Base-by-base conservation (phyloP, 2,329 filamentous ascomycete species). In the Tolypocladium ovalisporum region DNA sequence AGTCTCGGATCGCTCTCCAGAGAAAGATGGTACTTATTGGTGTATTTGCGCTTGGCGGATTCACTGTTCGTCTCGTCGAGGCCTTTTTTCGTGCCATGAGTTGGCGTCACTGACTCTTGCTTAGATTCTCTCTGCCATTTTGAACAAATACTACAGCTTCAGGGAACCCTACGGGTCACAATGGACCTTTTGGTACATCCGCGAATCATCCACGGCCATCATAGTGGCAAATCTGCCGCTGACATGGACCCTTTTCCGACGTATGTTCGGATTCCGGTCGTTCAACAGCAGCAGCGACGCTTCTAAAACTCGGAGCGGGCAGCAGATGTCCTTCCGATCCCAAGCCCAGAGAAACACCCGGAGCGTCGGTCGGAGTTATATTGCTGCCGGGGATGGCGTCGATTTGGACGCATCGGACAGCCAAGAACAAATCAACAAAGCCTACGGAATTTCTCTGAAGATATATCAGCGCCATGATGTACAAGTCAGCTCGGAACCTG, bases 1-100 rank as follows among this genome's bases (percentile, higher is more conserved):
- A 74, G 32, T 75, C 82, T 1, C 74, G 76, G 52, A 70, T 85
- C 2, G 70, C 74, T 7, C 44, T 71, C 1, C 79, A 75, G 64
- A 77, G 81, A 63, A 85, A 85, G 67, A 56, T 77, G 0, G 72
- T 82, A 1, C 73, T 86, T 1, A 72, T 72, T 53, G 66, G 65
- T 5, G 71, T 80, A 32, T 79, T 80, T 58, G 69, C 72, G 12
- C 62, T 80, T 36, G 77, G 76, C 10, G 60, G 70, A 39, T 79
- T 80, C 54, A 78, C 77, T 1, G 76, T 78, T 69, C 59, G 74
- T 68, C 15, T 4, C 29, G 10, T 15, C 19, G 10, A 22, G 19
- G n/a, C n/a, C n/a, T 35, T 19, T 22, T 22, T 6, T 6, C 19
- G 19, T 22, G 10, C 29, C 4, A 12, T 15, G 10, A 12, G 35